Evolutionary conservation across 2,329 filamentous ascomycete genomes (phyloP), one percentile per base, ranked within the genome.

Genomic region (Cytospora leucostoma): DNA sequence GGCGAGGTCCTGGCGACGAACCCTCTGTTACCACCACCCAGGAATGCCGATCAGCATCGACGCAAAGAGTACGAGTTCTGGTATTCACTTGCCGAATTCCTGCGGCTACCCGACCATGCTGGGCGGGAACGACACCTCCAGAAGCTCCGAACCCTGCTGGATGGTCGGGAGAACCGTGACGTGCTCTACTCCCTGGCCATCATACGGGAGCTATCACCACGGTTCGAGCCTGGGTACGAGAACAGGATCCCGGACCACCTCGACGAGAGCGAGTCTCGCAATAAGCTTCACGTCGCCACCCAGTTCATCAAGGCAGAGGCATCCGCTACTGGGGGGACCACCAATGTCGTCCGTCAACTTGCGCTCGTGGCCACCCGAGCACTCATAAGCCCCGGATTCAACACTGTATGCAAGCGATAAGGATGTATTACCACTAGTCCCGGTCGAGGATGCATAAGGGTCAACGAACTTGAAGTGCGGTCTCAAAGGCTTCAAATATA

Each of bases 141-240:
- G 5, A 82, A 82, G 58, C 85, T 92, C 74, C 87, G 92, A 37
- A 83, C 83, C 62, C 81, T 94, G 27, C 82, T 97, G 13, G 90
- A 92, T 68, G 89, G 89, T 55, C 85, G 89, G 32, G 93, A 97
- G 77, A 95, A 94, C 71, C 87, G 93, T 59, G 93, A 97, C 73
- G 89, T 97, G 19, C 85, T 97, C 62, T 97, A 97, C 76, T 95
- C 91, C 0, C 89, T 97, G 68, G 91, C 91, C 10, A 86, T 96
- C 61, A 87, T 90, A 17, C 87, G 92, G 33, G 87, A 93, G 66
- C 81, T 93, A 56, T 88, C 90, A 53, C 86, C 87, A 37, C 84
- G 87, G 53, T 86, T 83, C 71, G 83, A 84, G 15, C 79, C 86
- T 12, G 84, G 82, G 67, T 84, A 84, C 37, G 83, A 83, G 67